phyloP scores from a whole-genome alignment of 2,329 filamentous ascomycete genomes.

The Epichloe amarillans region DNA sequence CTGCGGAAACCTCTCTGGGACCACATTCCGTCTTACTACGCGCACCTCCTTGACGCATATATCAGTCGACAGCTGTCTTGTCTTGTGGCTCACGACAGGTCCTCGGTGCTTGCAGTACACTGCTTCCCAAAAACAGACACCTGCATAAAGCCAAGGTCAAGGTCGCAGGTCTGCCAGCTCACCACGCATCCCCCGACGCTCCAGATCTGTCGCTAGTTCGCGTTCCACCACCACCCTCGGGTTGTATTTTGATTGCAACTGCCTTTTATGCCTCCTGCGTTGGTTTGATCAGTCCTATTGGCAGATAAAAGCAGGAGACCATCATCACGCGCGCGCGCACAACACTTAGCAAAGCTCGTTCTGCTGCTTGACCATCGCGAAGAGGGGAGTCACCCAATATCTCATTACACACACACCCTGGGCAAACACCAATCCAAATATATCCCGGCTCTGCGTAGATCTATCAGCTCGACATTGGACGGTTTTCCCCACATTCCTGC shows the following conservation, averaged over 20 bases:
- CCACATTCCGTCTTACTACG: not conserved
- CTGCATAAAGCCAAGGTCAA: constrained; percentile 3
- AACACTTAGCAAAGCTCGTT: not conserved
- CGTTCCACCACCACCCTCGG: constrained; percentile 2
- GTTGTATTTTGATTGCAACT: not conserved
- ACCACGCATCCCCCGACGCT: constrained; percentile 3
- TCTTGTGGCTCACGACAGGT: constrained; percentile 4
- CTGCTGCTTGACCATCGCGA: not conserved
- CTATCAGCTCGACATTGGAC: constrained; percentile 5
- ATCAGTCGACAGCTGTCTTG: not conserved
- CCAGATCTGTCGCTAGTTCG: constrained; percentile 6
- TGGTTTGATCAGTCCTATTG: not conserved
- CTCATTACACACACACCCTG: constrained; percentile 1
- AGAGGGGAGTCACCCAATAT: not conserved
- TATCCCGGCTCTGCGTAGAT: constrained; percentile 2
- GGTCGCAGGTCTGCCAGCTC: constrained; percentile 7
- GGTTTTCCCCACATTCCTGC: constrained; percentile 7
- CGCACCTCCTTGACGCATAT: not conserved
- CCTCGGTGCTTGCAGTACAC: constrained; percentile 2
- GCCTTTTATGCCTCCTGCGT: not conserved
- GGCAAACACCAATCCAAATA: constrained; percentile 2
- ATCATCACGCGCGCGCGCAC: not conserved
- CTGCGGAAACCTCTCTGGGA: not conserved
- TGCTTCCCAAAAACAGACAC: constrained; percentile 5
- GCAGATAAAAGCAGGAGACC: not conserved